These are phyloP conservation scores for Stellera chamaejasme DNA, from an alignment of 345 rosid species.

Conservation along the genomic window DNA sequence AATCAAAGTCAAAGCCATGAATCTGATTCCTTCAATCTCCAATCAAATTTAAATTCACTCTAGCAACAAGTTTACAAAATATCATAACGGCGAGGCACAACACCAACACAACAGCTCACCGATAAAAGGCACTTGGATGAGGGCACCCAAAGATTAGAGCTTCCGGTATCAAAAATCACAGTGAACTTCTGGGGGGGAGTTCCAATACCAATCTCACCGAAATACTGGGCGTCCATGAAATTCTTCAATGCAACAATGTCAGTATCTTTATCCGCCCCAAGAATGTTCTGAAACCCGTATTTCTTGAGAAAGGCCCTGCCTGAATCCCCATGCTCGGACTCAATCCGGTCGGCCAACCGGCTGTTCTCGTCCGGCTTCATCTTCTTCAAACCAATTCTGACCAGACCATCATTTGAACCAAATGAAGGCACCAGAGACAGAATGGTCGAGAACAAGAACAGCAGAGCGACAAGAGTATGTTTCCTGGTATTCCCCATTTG, in stretches of 20 bases:
- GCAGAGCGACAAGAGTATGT: constrained; percentile 24
- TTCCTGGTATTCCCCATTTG: constrained; percentile 37
- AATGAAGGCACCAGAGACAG: constrained; percentile 30
- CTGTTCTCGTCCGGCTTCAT: constrained; percentile 47
- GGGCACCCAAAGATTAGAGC: constrained; percentile 97
- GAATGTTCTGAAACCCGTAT: constrained; percentile 21
- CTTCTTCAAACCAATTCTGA: constrained; percentile 70
- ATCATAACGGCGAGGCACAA: neutral
- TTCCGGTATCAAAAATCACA: constrained; percentile 89
- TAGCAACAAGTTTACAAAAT: neutral
- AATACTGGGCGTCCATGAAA: constrained; percentile 89
- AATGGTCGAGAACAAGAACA: constrained; percentile 27
- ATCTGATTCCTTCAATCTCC: neutral
- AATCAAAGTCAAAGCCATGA: constrained; percentile 4
- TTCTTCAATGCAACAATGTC: constrained; percentile 64
- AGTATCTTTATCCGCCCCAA: constrained; percentile 28
- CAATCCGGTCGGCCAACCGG: constrained; percentile 46
- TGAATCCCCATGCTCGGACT: constrained; percentile 36
- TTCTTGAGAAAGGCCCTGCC: constrained; percentile 31
- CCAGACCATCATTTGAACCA: constrained; percentile 38
- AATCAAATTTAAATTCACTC: neutral
- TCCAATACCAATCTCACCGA: constrained; percentile 89
- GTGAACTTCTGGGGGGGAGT: constrained; percentile 94
- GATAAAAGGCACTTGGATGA: constrained; percentile 84
- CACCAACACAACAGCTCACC: constrained; percentile 29